These are phyloP conservation scores for Neoboletus magnificus DNA, from an alignment of 768 basidiomycete genomes.

Conservation along the genomic window DNA sequence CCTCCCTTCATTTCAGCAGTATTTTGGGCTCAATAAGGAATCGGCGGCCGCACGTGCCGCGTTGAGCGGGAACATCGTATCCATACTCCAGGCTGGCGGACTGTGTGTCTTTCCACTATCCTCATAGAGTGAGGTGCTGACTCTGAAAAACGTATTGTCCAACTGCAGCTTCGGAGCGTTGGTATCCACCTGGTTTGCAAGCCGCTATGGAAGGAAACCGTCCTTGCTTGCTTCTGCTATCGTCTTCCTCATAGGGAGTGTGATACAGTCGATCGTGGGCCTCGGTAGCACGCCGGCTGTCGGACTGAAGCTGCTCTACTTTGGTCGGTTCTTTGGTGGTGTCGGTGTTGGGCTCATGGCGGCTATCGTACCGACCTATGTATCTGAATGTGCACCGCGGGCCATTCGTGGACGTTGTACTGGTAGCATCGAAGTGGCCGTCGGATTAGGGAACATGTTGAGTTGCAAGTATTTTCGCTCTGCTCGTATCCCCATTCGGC, in stretches of 20 bases:
- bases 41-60: constrained; percentile 24
- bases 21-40: constrained; percentile 32
- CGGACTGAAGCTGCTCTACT: constrained; percentile 31
- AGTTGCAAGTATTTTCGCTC: constrained; percentile 25
- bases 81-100: constrained; percentile 36
- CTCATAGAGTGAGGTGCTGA: background rate
- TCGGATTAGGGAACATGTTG: constrained; percentile 36
- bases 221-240: constrained; percentile 29
- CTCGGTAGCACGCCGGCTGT: constrained; percentile 26
- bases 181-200: constrained; percentile 26
- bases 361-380: constrained; percentile 36
- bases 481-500: background rate
- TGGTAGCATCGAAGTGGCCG: constrained; percentile 30
- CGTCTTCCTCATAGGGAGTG: constrained; percentile 34
- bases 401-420: constrained; percentile 38
- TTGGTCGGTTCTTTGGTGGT: constrained; percentile 46
- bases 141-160: too few species aligned
- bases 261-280: constrained; percentile 34
- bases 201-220: constrained; percentile 36
- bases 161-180: constrained; percentile 23
- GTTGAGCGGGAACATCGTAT: constrained; percentile 37
- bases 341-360: constrained; percentile 43
- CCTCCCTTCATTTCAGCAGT: constrained; percentile 35
- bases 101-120: constrained; percentile 25
- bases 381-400: constrained; percentile 37